phyloP scores from a whole-genome alignment of 176 grass and related monocot genomes.

The Oryza brachyantha region DNA sequence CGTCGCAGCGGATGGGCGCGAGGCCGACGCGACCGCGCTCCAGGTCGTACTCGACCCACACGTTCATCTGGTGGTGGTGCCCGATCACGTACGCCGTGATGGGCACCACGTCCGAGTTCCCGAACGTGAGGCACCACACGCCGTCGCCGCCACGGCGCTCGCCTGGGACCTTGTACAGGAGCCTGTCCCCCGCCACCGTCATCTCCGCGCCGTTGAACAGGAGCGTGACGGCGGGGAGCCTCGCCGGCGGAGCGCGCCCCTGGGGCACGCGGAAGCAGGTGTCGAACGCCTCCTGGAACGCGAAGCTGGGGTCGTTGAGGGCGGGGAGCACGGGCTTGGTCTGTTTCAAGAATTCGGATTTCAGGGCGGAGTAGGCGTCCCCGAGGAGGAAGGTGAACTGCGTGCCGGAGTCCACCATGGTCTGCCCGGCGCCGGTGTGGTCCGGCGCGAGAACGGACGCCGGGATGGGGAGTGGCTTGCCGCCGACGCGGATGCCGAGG shows the following conservation, averaged over 20 bases:
- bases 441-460: constrained; percentile 69
- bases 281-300: constrained; percentile 82
- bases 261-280: constrained; percentile 68
- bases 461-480: constrained; percentile 50
- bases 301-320: constrained; percentile 62
- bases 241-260: constrained; percentile 7
- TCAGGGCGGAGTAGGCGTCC: constrained; percentile 63
- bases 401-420: constrained; percentile 95
- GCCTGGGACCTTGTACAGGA: constrained; percentile 75
- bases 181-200: constrained; percentile 57
- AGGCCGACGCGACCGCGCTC: constrained; percentile 87
- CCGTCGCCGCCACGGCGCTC: constrained; percentile 58
- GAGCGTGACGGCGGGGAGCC: constrained; percentile 57
- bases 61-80: constrained; percentile 98
- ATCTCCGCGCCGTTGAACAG: constrained; percentile 75
- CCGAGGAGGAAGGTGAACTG: constrained; percentile 97
- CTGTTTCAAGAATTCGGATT: constrained; percentile 62
- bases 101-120: constrained; percentile 85
- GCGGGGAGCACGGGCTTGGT: constrained; percentile 35
- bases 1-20: constrained; percentile 79
- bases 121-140: constrained; percentile 95
- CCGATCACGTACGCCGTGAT: constrained; percentile 91
- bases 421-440: constrained; percentile 93
- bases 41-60: constrained; percentile 99
- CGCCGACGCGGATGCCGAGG: constrained; percentile 78